Evolutionary conservation across 2,329 filamentous ascomycete species (phyloP), one percentile per base, ranked within the genome.

Genomic region (Colletotrichum costaricense): DNA sequence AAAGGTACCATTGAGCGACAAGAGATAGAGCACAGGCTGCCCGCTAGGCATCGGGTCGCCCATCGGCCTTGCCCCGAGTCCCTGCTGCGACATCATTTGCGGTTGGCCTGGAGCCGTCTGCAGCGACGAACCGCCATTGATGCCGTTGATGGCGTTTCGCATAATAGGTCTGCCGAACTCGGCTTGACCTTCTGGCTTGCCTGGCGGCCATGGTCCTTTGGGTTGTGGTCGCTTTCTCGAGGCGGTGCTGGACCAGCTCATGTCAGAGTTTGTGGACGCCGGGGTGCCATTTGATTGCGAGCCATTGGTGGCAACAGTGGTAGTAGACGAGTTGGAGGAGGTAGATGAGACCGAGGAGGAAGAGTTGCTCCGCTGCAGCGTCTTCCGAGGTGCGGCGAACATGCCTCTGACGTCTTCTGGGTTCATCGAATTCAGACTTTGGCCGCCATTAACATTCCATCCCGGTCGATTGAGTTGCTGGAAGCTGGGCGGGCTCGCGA

Each of bases 1-100:
- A 81, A 99, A 99, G 1, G 96, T 98, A 72, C 95, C 94, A 80
- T 99, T 99, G 79, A 98, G 91, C 0, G 97, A 97, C 6, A 96
- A 85, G 5, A 99, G 90, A 74, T 95, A 95, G 55, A 98, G 89
- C 26, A 98, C 92, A 0, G 95, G 94, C 65, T 94, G 91, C 6
- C 90, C 90, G 83, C 88, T 83, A 86, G 92, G 82, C 74, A 88
- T 79, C 73, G 90, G 87, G 74, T 94, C 92, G 67, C 88, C 84
- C 81, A 92, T 88, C 75, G 94, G 92, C 75, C 95, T 93, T 69
- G 93, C 81, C 9, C 56, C 76, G 80, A 86, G 84, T 65, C 82
- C 81, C 74, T 86, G 86, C 72, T 86, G 87, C 16, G 80, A 73
- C 46, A 80, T 79, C 68, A 83, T 81, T 72, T 83, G 82, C 46